A percentile compares a stretch with the other conserved stretches of the same genome.
These are phyloP conservation scores for Coemansia sp. DNA, from an alignment of 192 early-diverging fungal species.

Conservation along the genomic window DNA sequence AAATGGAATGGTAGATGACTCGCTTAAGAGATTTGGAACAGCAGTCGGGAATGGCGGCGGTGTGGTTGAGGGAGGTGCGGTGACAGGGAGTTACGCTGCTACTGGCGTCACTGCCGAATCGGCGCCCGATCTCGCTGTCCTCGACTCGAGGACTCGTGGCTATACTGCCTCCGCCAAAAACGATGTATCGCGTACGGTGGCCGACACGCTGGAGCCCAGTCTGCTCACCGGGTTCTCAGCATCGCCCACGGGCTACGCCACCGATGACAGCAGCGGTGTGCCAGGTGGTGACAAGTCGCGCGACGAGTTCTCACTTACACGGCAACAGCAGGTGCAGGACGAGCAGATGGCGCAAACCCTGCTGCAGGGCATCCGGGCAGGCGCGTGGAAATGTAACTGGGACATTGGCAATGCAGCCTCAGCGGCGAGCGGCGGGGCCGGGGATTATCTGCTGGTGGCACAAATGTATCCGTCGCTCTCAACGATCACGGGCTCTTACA, in stretches of 20 bases:
- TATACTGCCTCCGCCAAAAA: no score
- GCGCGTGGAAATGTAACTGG: slow-evolving; percentile 42
- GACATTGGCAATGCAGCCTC: not conserved
- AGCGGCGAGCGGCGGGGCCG: not conserved
- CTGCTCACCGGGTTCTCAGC: not conserved
- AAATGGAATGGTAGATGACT: no score
- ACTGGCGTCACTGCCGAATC: no score
- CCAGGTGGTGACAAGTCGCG: not conserved
- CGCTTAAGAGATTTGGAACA: no score
- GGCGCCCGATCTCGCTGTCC: no score
- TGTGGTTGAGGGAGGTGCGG: no score
- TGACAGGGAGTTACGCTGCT: no score
- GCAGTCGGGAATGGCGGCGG: no score
- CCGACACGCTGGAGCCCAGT: not conserved
- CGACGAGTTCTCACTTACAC: slow-evolving; percentile 7
- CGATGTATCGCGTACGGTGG: no score
- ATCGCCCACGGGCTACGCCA: not conserved
- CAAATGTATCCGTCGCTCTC: slow-evolving; percentile 48
- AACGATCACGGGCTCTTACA: slow-evolving; percentile 42
- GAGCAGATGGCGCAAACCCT: slow-evolving; percentile 19
- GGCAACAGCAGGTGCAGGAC: slow-evolving; percentile 19
- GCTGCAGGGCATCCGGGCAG: slow-evolving; percentile 30
- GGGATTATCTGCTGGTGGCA: slow-evolving; percentile 41
- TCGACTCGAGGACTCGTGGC: no score
- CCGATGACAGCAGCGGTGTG: not conserved